A percentile compares a stretch with the other conserved stretches of the same genome.
Evolutionary conservation across 805 yeast genomes (phyloP).

Genomic region (Jamesozyma gamospora): DNA sequence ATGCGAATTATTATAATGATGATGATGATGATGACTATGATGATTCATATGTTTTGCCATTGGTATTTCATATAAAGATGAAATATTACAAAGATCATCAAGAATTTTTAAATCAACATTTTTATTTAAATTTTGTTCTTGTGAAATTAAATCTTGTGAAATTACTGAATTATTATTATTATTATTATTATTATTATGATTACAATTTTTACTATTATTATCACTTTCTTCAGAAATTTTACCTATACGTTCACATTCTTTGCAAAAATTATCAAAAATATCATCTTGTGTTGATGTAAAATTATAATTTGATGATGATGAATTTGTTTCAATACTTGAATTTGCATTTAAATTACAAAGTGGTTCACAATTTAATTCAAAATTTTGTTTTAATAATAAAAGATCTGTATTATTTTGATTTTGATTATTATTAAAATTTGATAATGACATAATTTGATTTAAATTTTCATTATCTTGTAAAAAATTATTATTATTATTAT

Average conservation of each 20-base stretch:
- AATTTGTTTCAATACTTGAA: not conserved
- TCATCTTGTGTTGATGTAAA: slow-evolving; percentile 9
- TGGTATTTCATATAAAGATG: slow-evolving; percentile 28
- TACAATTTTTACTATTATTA: slow-evolving; percentile 1
- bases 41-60: slow-evolving; percentile 26
- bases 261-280: slow-evolving; percentile 28
- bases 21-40: slow-evolving; percentile 9
- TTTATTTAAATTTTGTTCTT: slow-evolving; percentile 18
- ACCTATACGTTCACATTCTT: slow-evolving; percentile 20
- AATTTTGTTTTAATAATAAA: not conserved
- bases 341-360: slow-evolving; percentile 2
- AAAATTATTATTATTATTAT: not conserved
- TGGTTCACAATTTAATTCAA: slow-evolving; percentile 16
- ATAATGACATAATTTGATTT: not conserved
- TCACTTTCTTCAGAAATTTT: slow-evolving; percentile 2
- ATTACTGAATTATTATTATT: not conserved
- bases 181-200: not conserved
- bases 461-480: not conserved
- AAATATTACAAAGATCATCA: slow-evolving; percentile 27
- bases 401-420: not conserved
- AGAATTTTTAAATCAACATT: slow-evolving; percentile 23
- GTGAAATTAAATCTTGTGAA: slow-evolving; percentile 1
- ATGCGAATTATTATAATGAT: no score
- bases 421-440: not conserved
- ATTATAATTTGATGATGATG: not conserved